Conservation (phyloP, 108 stramenopile species). For the Pseudonitzschia pungens region DNA sequence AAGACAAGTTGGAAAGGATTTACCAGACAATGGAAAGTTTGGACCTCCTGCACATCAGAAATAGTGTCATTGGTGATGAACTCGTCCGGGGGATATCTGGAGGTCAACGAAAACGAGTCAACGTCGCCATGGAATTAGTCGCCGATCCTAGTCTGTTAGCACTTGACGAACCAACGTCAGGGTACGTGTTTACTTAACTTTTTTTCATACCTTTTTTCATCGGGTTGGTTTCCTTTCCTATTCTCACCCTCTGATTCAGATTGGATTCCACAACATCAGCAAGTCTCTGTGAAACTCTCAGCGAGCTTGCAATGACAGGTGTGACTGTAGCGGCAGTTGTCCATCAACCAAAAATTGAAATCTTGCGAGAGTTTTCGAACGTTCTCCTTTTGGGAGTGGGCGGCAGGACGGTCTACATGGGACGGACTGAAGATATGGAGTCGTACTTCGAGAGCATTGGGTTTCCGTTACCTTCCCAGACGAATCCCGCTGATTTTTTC, state of each 20-base stretch:
- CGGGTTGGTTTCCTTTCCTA: too few species aligned
- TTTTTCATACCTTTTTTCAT: slow-evolving; percentile 34
- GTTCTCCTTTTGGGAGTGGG: neutral
- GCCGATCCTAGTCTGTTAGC: slow-evolving; percentile 73
- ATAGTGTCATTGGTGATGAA: slow-evolving; percentile 63
- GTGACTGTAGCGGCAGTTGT: slow-evolving; percentile 83
- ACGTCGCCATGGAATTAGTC: slow-evolving; percentile 83
- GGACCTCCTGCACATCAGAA: slow-evolving; percentile 53
- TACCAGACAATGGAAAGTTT: slow-evolving; percentile 58
- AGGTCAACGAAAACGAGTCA: slow-evolving; percentile 88
- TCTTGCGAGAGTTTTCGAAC: slow-evolving; percentile 61
- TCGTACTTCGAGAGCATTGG: slow-evolving; percentile 6
- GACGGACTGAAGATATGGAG: slow-evolving; percentile 22
- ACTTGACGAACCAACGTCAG: slow-evolving; percentile 79
- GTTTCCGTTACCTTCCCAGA: slow-evolving; percentile 8
- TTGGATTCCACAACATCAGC: slow-evolving; percentile 50
- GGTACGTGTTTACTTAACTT: slow-evolving; percentile 61
- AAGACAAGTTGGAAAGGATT: slow-evolving; percentile 59
- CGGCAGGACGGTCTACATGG: slow-evolving; percentile 43
- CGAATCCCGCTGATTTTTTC: slow-evolving; percentile 16
- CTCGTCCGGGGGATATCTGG: slow-evolving; percentile 68
- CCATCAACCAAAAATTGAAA: slow-evolving; percentile 88
- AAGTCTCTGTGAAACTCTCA: slow-evolving; percentile 64
- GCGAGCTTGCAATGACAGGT: slow-evolving; percentile 52
- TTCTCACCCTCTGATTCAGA: slow-evolving; percentile 32